Evolutionary conservation across 192 early-diverging fungal genomes (phyloP).

Genomic region (Umbelopsis sp.): DNA sequence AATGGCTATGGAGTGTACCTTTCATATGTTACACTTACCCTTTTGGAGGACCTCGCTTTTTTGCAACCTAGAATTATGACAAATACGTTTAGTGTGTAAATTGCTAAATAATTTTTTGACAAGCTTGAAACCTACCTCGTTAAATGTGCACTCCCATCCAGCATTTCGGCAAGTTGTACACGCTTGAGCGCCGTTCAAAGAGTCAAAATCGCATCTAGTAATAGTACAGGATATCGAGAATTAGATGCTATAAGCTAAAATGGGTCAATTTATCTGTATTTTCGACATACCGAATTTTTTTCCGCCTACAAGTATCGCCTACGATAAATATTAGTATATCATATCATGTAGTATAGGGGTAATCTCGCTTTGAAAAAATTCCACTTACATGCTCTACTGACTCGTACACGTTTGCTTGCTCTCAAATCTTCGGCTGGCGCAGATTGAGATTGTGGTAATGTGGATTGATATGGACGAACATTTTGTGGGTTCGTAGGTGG

Average conservation of each 20-base stretch:
- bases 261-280: neutral
- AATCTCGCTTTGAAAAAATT: neutral
- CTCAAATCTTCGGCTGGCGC: neutral
- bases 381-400: slow-evolving; percentile 11
- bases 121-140: slow-evolving; percentile 19
- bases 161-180: slow-evolving; percentile 31
- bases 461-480: neutral
- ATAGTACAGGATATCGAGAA: neutral
- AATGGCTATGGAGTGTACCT: no score
- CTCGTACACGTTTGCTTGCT: slow-evolving; percentile 3
- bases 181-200: neutral
- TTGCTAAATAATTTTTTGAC: neutral
- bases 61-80: slow-evolving; percentile 21
- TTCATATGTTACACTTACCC: slow-evolving; percentile 14
- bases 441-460: neutral
- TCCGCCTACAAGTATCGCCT: slow-evolving; percentile 38
- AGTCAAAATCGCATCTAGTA: slow-evolving; percentile 35
- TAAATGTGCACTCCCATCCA: slow-evolving; percentile 28
- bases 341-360: no score
- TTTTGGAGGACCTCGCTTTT: slow-evolving; percentile 34
- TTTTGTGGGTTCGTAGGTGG: neutral
- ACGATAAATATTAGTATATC: neutral
- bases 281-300: slow-evolving; percentile 35
- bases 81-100: neutral
- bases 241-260: neutral